phyloP scores from a whole-genome alignment of 768 basidiomycete genomes.

The Phlebiopsis gigantea region DNA sequence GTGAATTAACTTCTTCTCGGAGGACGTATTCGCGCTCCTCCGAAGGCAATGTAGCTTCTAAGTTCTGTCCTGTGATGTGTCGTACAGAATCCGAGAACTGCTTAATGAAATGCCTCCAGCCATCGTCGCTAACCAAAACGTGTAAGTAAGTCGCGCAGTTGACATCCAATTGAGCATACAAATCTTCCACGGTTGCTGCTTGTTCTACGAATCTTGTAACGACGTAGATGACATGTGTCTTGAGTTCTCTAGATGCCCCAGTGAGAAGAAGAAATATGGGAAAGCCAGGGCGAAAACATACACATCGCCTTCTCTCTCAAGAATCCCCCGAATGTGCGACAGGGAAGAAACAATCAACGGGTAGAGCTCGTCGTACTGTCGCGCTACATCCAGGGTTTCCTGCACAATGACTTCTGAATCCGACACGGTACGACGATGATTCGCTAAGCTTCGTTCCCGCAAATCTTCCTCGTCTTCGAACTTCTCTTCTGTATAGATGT shows the following conservation, averaged over 20 bases:
- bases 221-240: slow-evolving; percentile 52
- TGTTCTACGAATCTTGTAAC: slow-evolving; percentile 65
- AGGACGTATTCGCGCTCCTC: slow-evolving; percentile 37
- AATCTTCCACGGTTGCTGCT: slow-evolving; percentile 50
- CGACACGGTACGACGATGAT: slow-evolving; percentile 26
- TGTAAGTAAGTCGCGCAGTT: neutral
- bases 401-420: slow-evolving; percentile 54
- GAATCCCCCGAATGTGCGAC: slow-evolving; percentile 46
- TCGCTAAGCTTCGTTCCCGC: slow-evolving; percentile 46
- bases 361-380: slow-evolving; percentile 58
- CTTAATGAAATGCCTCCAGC: slow-evolving; percentile 59
- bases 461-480: slow-evolving; percentile 87
- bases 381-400: slow-evolving; percentile 55
- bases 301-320: slow-evolving; percentile 58
- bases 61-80: slow-evolving; percentile 58
- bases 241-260: slow-evolving; percentile 44
- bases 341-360: slow-evolving; percentile 57
- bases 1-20: slow-evolving; percentile 54
- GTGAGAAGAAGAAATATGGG: neutral
- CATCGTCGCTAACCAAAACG: slow-evolving; percentile 45
- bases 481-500: slow-evolving; percentile 82
- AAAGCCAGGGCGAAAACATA: slow-evolving; percentile 33
- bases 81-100: slow-evolving; percentile 56
- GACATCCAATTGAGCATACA: too few relatives aligned
- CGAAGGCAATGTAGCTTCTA: slow-evolving; percentile 45